Base-by-base conservation (phyloP, 192 early-diverging fungal genomes). In the Coemansia sp. region DNA sequence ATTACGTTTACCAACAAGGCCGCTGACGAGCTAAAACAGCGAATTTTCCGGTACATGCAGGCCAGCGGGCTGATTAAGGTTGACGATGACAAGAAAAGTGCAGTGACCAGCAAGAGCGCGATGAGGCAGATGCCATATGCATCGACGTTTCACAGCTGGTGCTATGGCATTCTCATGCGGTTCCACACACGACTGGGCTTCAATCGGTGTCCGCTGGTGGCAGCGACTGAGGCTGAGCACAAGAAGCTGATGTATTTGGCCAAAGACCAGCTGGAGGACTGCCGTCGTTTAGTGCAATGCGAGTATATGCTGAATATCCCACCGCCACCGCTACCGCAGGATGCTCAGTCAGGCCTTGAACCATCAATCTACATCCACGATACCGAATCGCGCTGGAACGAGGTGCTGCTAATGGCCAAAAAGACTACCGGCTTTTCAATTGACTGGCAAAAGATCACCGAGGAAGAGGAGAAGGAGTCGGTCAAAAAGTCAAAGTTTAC, bases 1-100 rank as follows among this genome's bases (percentile, higher is more conserved):
- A 75, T 81, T n/a, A 81, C 78, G n/a, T 81, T 81, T 54, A 81
- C 78, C 12, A 81, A 81, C 50, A 81, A 81, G 73, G 78, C 78
- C 14, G 73, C 78, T 1, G 64, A 61, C 22, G 78, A 81, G 61
- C 66, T 81, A 50, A 69, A 69, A 50, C 56, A 62, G 22, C 64
- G 78, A 2, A 74, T 81, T 9, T n/a, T 7, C 9, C 54, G 60
- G 54, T 74, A 74, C 32, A 71, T 69, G 61, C 41, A 48, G 26
- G 53, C 22, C 0, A 58, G 49, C 38, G 35, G 47, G 11, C 10
- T 59, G 52, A n/a, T 54, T 1, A 43, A 58, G 45, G 20, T 2
- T 2, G 41, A 20, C 0, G 61, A 29, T 3, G 51, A 35, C 4
- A 20, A 16, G 50, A 29, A 11, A 0, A 19, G 16, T 35, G 51